Conservation (phyloP, 139 green algal species). For the Picochlorum sp. region DNA sequence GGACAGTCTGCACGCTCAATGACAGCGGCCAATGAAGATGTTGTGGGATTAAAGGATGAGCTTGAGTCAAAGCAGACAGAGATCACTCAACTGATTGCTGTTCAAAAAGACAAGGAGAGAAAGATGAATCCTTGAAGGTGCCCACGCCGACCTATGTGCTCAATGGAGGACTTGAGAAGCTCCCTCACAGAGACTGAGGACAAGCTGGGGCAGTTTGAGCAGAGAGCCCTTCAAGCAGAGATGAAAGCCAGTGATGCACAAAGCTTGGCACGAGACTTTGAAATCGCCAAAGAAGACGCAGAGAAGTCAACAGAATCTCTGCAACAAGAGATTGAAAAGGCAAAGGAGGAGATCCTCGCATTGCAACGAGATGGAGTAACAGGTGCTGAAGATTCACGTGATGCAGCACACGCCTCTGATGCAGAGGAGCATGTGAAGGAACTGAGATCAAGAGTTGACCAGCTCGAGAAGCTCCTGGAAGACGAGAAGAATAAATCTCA, state of each 20-base stretch:
- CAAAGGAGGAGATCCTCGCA: neutral
- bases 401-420: neutral
- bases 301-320: neutral
- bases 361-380: neutral
- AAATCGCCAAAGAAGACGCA: neutral
- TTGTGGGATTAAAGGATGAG: neutral
- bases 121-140: conserved; percentile 1
- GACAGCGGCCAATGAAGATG: neutral
- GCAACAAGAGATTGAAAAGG: neutral
- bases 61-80: conserved; percentile 2
- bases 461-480: no score
- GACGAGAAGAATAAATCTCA: no score
- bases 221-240: neutral
- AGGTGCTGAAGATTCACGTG: neutral
- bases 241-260: conserved; percentile 6
- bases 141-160: neutral
- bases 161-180: neutral
- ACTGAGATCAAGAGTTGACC: neutral
- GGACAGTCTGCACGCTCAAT: no score
- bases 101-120: neutral
- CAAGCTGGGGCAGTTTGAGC: conserved; percentile 1
- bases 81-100: neutral
- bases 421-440: neutral
- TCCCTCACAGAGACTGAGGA: conserved; percentile 3
- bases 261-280: neutral